A percentile compares a stretch with the other conserved stretches of the same genome.
phyloP scores from a whole-genome alignment of 768 basidiomycete genomes.

The Termitomyces heimii region DNA sequence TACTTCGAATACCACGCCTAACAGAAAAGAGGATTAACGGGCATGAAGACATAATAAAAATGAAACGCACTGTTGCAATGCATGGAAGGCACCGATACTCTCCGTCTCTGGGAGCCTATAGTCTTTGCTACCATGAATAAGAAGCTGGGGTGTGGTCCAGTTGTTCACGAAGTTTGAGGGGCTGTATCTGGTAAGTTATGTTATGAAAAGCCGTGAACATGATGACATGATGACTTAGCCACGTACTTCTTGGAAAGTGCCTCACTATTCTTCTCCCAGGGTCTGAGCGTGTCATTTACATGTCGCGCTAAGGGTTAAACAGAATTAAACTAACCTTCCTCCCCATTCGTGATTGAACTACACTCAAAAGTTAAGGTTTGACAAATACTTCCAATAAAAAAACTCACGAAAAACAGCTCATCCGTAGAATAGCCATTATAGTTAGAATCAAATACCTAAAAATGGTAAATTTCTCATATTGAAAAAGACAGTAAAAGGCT shows the following conservation, averaged over 20 bases:
- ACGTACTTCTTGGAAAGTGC: constrained; percentile 51
- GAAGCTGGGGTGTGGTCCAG: constrained; percentile 81
- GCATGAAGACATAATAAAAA: not conserved
- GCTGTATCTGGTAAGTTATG: constrained; percentile 45
- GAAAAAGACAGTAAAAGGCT: not conserved
- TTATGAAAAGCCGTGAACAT: not conserved
- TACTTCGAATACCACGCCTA: constrained; percentile 66
- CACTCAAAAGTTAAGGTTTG: not conserved
- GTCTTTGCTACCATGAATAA: constrained; percentile 87
- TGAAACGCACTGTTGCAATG: constrained; percentile 66
- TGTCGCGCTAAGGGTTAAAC: not conserved
- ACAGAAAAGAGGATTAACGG: not conserved
- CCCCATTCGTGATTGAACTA: constrained; percentile 89
- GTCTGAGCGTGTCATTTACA: constrained; percentile 23
- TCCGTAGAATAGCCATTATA: constrained; percentile 90
- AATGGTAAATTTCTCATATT: not conserved
- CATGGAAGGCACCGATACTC: constrained; percentile 80
- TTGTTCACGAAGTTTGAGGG: constrained; percentile 77
- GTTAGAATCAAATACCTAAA: constrained; percentile 65
- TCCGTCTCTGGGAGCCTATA: constrained; percentile 85
- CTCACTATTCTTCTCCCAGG: constrained; percentile 62
- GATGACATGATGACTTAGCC: not conserved
- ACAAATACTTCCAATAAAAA: not conserved
- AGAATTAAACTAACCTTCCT: constrained; percentile 34
- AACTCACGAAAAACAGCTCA: constrained; percentile 80